Evolutionary conservation across 495 filamentous ascomycete genomes (phyloP).

Genomic region (Platismatia glauca): DNA sequence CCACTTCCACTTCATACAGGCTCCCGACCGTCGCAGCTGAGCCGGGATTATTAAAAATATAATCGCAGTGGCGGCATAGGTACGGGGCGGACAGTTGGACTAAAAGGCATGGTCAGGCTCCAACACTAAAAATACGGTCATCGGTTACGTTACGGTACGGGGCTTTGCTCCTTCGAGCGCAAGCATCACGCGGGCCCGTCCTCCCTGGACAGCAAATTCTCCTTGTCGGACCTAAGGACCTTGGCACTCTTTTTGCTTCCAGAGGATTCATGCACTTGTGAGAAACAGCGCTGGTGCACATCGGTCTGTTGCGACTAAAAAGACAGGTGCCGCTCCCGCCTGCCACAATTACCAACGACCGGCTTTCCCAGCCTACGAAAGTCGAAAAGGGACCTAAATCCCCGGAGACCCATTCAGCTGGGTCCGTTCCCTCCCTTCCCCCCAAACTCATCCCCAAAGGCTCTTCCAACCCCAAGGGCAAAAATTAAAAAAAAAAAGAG

Average conservation of each 20-base stretch:
- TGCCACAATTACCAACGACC: conserved; percentile 18
- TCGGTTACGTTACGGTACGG: background rate
- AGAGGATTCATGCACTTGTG: too few species aligned
- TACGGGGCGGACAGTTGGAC: conserved; percentile 5
- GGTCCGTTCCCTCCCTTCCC: conserved; percentile 16
- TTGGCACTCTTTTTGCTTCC: too few species aligned
- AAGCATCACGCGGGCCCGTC: too few species aligned
- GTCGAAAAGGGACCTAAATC: conserved; percentile 21
- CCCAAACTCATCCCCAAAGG: background rate
- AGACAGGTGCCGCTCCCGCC: conserved; percentile 19
- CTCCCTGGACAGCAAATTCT: too few species aligned
- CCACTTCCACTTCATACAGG: too few species aligned
- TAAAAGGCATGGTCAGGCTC: conserved; percentile 9
- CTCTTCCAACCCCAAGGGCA: background rate
- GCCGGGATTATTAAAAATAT: background rate
- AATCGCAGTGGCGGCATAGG: conserved; percentile 1
- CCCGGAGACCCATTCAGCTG: conserved; percentile 23
- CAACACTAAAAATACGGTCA: conserved; percentile 1
- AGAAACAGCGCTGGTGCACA: too few species aligned
- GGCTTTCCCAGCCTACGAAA: conserved; percentile 17
- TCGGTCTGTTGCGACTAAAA: too few species aligned
- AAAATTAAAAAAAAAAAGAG: background rate
- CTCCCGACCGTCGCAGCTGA: background rate
- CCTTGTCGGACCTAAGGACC: too few species aligned
- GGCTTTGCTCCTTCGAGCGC: background rate